Conservation (phyloP, 2,329 filamentous ascomycete genomes). For the Penicillium sp. region DNA sequence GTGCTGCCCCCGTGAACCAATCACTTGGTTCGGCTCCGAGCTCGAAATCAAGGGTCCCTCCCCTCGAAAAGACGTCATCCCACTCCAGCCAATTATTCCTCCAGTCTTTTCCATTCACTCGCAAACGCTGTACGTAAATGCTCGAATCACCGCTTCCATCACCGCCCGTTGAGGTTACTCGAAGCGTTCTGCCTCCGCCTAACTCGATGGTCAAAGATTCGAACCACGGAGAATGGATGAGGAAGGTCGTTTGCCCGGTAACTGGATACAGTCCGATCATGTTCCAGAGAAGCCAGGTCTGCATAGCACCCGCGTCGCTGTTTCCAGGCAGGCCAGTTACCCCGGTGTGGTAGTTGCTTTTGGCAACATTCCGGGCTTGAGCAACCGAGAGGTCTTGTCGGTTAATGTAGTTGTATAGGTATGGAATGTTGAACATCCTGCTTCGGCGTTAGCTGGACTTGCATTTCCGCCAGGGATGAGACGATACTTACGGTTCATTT, state of each 20-base stretch:
- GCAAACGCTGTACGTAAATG: slow-evolving; percentile 68
- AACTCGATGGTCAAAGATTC: slow-evolving; percentile 63
- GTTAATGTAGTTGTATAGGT: slow-evolving; percentile 70
- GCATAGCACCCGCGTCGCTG: slow-evolving; percentile 74
- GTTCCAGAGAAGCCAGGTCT: slow-evolving; percentile 71
- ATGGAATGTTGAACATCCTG: slow-evolving; percentile 66
- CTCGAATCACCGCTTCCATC: slow-evolving; percentile 48
- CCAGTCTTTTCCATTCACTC: slow-evolving; percentile 68
- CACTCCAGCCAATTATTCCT: slow-evolving; percentile 68
- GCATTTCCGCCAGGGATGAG: not conserved
- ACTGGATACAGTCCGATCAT: slow-evolving; percentile 72
- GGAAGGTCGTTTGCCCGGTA: slow-evolving; percentile 70
- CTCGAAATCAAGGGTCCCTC: slow-evolving; percentile 67
- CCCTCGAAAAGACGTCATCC: slow-evolving; percentile 68
- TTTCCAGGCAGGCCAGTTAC: slow-evolving; percentile 69
- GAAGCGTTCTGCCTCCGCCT: slow-evolving; percentile 58
- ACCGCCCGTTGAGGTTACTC: slow-evolving; percentile 60
- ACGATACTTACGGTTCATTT: slow-evolving; percentile 63
- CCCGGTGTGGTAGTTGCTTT: slow-evolving; percentile 62
- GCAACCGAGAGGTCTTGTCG: slow-evolving; percentile 66
- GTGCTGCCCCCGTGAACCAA: slow-evolving; percentile 65
- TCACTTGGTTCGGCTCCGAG: slow-evolving; percentile 58
- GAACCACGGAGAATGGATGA: slow-evolving; percentile 70
- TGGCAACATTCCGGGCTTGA: slow-evolving; percentile 63
- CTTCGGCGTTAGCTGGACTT: not conserved